Conservation (phyloP, 352 stramenopile genomes). For the Globisporangium nodosum region DNA sequence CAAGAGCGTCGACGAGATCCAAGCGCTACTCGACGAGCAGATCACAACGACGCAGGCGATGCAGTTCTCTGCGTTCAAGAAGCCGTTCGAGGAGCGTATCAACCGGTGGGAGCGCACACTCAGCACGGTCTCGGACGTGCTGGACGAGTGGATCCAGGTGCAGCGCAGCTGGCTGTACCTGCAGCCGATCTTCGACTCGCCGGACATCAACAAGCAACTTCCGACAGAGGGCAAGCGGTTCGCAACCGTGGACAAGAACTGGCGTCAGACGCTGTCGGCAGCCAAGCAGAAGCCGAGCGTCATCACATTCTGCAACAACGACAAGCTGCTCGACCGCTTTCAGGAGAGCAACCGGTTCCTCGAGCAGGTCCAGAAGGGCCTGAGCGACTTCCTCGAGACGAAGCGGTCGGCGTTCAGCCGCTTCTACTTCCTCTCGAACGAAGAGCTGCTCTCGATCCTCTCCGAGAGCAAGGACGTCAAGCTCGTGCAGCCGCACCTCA, state of each 20-base stretch:
- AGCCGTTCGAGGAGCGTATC: conserved; percentile 92
- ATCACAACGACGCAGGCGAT: conserved; percentile 95
- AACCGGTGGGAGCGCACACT: conserved; percentile 89
- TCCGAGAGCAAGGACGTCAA: conserved; percentile 95
- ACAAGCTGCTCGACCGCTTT: conserved; percentile 90
- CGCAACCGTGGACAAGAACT: conserved; percentile 94
- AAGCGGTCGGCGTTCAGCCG: conserved; percentile 91
- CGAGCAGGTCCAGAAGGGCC: conserved; percentile 94
- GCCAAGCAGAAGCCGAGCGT: conserved; percentile 82
- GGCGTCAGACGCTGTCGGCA: conserved; percentile 82
- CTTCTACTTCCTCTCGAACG: conserved; percentile 96
- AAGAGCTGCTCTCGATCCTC: conserved; percentile 93
- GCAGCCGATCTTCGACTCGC: conserved; percentile 94
- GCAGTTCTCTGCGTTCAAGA: conserved; percentile 95
- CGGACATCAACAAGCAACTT: conserved; percentile 95
- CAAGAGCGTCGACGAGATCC: conserved; percentile 93
- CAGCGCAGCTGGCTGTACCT: conserved; percentile 95
- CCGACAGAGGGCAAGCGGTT: conserved; percentile 93
- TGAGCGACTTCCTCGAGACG: conserved; percentile 94
- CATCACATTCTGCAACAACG: conserved; percentile 92
- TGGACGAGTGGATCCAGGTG: conserved; percentile 94
- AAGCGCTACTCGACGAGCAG: conserved; percentile 92
- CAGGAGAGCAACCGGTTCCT: conserved; percentile 92
- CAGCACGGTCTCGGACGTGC: conserved; percentile 87
- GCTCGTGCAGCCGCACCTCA: conserved; percentile 92